Conservation (phyloP, 176 grass and related monocot species). For the Phyllostachys edulis region DNA sequence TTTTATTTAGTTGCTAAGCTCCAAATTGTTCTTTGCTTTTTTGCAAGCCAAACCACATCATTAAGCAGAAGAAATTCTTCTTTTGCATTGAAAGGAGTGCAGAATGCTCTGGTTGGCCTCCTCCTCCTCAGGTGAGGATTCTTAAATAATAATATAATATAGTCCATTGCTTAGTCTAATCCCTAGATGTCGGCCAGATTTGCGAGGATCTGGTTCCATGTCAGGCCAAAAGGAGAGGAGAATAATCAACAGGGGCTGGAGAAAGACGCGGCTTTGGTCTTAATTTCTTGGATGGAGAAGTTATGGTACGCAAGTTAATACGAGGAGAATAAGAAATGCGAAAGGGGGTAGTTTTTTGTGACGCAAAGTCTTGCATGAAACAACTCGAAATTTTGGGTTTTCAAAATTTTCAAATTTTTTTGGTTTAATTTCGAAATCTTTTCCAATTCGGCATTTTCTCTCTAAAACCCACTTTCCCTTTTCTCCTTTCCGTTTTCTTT, state of each 20-base stretch:
- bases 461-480: no score
- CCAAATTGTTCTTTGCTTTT: no score
- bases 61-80: not conserved
- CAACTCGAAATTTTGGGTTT: no score
- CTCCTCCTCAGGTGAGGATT: slow-evolving; percentile 43
- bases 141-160: not conserved
- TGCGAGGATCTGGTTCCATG: slow-evolving; percentile 64
- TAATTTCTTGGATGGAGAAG: slow-evolving; percentile 11
- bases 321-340: not conserved
- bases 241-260: slow-evolving; percentile 24
- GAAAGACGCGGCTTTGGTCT: slow-evolving; percentile 33
- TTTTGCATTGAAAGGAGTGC: slow-evolving; percentile 4
- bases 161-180: slow-evolving; percentile 15
- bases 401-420: no score
- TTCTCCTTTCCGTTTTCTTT: no score
- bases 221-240: slow-evolving; percentile 39
- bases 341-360: not conserved
- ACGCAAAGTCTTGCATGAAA: slow-evolving; percentile 25
- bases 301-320: slow-evolving; percentile 14
- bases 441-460: no score
- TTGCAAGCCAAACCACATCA: slow-evolving; percentile 16
- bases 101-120: not conserved
- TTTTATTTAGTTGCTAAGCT: not conserved
- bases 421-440: no score
- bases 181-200: slow-evolving; percentile 46